Base-by-base conservation (phyloP, 106 monocot species). In the Alisma plantagoaquatica region DNA sequence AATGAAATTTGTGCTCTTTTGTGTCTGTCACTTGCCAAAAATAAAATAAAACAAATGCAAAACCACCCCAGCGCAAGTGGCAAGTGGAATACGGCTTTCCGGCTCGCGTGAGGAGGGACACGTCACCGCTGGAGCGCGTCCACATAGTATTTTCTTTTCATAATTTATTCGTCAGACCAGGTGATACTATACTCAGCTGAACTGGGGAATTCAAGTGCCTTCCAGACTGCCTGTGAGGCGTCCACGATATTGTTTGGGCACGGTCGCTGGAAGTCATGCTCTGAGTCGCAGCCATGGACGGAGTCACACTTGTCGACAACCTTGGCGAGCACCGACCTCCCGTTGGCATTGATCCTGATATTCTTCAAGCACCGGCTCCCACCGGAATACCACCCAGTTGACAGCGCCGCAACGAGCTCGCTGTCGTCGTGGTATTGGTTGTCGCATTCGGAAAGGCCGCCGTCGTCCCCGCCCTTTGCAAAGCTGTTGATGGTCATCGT, bases 251-350 rank as follows among this genome's bases (percentile, higher is more conserved):
- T 41, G 33, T 57, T 68, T 11, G 10, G 29, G 48, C 74, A 75
- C 12, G 74, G 74, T 10, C 68, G 74, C 53, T 61, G 60, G 46
- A 7, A 49, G 23, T 30, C 63, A 31, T 75, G 68, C 38, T 46
- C 51, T 2, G 23, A 4, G 29, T 75, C 74, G 44, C 74, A 75
- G 11, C 74, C 74, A 25, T 69, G 1, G 1, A 63, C 21, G 0
- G 74, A 75, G 27, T 75, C 68, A 19, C 74, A 75, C 32, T 75
- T 69, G 41, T 75, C 75, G 10, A 75, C n/a, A n/a, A n/a, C n/a
- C n/a, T n/a, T n/a, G n/a, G n/a, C n/a, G n/a, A n/a, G n/a, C n/a
- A n/a, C n/a, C n/a, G n/a, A n/a, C n/a, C n/a, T n/a, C n/a, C n/a
- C n/a, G n/a, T n/a, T n/a, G 16, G 63, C 75, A 15, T 42, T 27